Base-by-base conservation (phyloP, 2,329 filamentous ascomycete genomes). In the Tolypocladium tropicale region DNA sequence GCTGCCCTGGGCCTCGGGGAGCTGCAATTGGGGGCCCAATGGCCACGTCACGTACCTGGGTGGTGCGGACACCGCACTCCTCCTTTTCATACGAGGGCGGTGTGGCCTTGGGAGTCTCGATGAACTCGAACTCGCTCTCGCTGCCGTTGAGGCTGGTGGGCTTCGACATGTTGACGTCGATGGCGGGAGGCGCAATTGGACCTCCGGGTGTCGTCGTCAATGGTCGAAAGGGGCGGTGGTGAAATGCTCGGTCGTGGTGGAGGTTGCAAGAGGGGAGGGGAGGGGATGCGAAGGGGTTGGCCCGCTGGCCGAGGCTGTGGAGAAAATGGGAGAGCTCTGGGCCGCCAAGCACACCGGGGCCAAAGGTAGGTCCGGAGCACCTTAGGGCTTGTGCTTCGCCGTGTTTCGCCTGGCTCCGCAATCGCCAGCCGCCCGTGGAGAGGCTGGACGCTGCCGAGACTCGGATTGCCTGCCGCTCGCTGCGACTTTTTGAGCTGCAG, bases 21-120 rank as follows among this genome's bases (percentile, higher is more conserved):
- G 25, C 5, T 7, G 25, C 46, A 49, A 16, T 11, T n/a, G 7
- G 25, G 25, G 12, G 9, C 25, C 25, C 57, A 60, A 58, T 62
- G 60, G 60, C 18, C 37, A 39, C 83, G 64, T 64, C 37, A 39
- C 83, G 64, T 64, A 75, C 74, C 63, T 67, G 67, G 56, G 74
- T 76, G 55, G 67, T 69, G 57, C 68, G 67, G 59, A 76, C 72
- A 59, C 74, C 74, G 61, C 72, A 74, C 65, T 90, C 88, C 63
- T 81, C 80, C 65, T 70, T 69, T 57, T 87, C 86, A 68, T 86
- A 90, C 63, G 85, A 85, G 64, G 86, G 69, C 57, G 67, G 65
- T 25, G 58, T 62, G 62, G 67, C 64, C 52, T 72, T 64, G 52
- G 74, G 74, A 61, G 74, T 76, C 57, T 71, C 63, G 61, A 74